Evolutionary conservation across 805 yeast species (phyloP).

Genomic region (Brettanomyces naardenensis): DNA sequence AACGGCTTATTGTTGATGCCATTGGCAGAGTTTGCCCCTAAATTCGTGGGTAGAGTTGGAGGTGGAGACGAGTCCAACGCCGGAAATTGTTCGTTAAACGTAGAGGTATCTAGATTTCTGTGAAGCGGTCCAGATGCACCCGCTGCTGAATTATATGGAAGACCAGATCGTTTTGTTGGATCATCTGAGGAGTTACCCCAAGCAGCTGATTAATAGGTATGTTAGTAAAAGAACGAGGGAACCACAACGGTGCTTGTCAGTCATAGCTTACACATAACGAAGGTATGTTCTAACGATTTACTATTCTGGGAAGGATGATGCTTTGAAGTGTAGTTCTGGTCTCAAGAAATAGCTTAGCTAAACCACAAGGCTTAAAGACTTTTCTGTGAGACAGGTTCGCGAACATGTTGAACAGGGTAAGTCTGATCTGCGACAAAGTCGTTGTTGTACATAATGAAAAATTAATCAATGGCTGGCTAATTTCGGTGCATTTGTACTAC

Average conservation of each 20-base stretch:
- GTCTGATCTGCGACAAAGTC: not conserved
- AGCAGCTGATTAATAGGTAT: constrained; percentile 11
- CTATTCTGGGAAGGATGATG: too few relatives aligned
- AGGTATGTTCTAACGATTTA: too few relatives aligned
- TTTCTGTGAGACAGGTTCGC: too few relatives aligned
- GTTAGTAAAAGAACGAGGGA: not conserved
- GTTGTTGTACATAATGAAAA: not conserved
- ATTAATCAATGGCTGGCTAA: too few relatives aligned
- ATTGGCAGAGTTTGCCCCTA: constrained; percentile 2
- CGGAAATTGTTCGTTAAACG: constrained; percentile 20
- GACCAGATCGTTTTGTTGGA: constrained; percentile 9
- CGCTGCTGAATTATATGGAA: constrained; percentile 10
- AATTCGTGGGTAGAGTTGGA: not conserved
- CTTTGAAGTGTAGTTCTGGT: too few relatives aligned
- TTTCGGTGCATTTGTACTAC: too few relatives aligned
- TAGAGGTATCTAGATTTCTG: constrained; percentile 3
- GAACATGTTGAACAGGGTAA: not conserved
- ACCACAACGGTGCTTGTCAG: too few relatives aligned
- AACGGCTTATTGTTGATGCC: constrained; percentile 6
- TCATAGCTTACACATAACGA: not conserved
- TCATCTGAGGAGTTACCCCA: constrained; percentile 13
- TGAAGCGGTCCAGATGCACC: constrained; percentile 6
- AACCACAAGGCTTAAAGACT: too few relatives aligned
- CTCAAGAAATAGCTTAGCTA: too few relatives aligned
- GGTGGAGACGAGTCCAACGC: constrained; percentile 15